These are phyloP conservation scores for Ormosia emarginata DNA, from an alignment of 306 rosid genomes.

Conservation along the genomic window DNA sequence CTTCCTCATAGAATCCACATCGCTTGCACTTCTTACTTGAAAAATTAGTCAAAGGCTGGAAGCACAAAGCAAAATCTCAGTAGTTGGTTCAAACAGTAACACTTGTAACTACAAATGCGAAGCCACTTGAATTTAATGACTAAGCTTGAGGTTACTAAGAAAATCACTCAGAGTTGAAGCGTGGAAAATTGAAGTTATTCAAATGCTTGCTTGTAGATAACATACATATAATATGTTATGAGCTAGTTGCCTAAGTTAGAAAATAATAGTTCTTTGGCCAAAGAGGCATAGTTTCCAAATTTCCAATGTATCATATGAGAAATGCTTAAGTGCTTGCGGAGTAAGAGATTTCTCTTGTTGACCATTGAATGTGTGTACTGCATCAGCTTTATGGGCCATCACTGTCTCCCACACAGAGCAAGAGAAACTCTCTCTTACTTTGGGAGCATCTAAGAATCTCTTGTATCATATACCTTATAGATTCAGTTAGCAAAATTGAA, in stretches of 20 bases:
- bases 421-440: no score
- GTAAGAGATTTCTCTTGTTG: no score
- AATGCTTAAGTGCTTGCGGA: no score
- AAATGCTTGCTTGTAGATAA: background rate
- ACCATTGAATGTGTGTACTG: no score
- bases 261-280: background rate
- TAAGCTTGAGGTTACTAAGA: background rate
- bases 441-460: no score
- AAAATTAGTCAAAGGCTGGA: conserved; percentile 83
- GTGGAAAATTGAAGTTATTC: background rate
- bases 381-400: no score
- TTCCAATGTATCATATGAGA: background rate
- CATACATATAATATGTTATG: background rate
- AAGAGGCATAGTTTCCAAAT: background rate
- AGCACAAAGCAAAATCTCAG: conserved; percentile 31
- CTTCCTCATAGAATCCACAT: conserved; percentile 89
- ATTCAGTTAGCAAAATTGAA: background rate
- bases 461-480: background rate
- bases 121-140: conserved; percentile 2
- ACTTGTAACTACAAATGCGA: conserved; percentile 5
- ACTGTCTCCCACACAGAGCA: no score
- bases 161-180: background rate
- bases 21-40: conserved; percentile 70
- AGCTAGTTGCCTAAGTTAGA: background rate
- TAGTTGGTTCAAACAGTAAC: conserved; percentile 11